Evolutionary conservation across 768 basidiomycete genomes (phyloP), one percentile per base, ranked within the genome.

Genomic region (Hebeloma cylindrosporum): DNA sequence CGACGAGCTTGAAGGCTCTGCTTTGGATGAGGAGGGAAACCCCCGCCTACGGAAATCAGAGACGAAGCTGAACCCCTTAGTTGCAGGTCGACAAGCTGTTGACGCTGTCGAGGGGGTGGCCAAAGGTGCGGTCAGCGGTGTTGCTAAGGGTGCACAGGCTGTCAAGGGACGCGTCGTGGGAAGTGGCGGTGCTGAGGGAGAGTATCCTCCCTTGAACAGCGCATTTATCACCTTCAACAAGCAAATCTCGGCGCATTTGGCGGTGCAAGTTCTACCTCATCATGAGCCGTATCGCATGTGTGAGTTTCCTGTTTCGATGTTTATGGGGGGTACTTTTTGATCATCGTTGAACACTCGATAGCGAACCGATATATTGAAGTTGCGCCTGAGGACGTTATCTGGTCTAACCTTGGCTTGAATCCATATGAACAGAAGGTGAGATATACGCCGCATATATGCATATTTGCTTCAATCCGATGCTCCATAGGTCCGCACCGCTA

Each of bases 171-270:
- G 57, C 9, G 51, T 60, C 16, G 41, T 38, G 23, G 57, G 53
- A 10, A 31, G 44, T 29, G 51, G 47, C 7, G 40, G 39, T 20
- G 11, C 45, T 49, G 50, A 54, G 53, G 68, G 47, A 11, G 64
- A 64, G 38, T 86, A 85, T 45, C 83, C 82, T 2, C 74, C 74
- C 3, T 48, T 83, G 52, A 84, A 72, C 56, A 85, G 83, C 23
- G 87, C 87, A 6, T 98, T 98, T 63, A 75, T 98, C 47, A 84
- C 88, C 16, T 98, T 97, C 76, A 82, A 93, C 63, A 76, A 81
- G 53, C 95, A 97, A 70, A 88, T 96, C 50, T 87, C 89, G 2
- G 93, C 94, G 13, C 93, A 98, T 65, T 70, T 97, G 63, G 92
- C 88, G 1, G 75, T 77, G 26, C 83, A 93, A 64, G 70, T 73